Conservation (phyloP, 2,329 filamentous ascomycete genomes). For the Diaporthe amygdali region DNA sequence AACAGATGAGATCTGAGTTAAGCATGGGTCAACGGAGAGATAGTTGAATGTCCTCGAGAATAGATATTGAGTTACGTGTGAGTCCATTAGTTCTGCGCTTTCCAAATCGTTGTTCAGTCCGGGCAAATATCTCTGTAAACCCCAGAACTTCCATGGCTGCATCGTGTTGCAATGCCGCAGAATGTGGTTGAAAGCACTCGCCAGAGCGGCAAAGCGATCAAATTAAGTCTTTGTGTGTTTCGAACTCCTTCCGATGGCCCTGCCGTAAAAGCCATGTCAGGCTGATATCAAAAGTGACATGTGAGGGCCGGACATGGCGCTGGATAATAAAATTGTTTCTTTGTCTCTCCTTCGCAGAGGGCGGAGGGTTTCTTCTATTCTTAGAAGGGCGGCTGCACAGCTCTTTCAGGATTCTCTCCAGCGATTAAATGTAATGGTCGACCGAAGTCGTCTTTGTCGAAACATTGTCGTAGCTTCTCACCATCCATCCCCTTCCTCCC, state of each 20-base stretch:
- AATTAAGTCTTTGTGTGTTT: not conserved
- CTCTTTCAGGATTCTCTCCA: not conserved
- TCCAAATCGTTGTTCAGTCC: too few species aligned
- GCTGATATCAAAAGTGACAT: not conserved
- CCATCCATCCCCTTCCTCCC: not conserved
- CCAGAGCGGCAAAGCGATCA: too few species aligned
- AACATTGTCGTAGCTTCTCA: not conserved
- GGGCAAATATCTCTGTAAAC: too few species aligned
- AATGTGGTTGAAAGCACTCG: not conserved
- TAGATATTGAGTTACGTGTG: too few species aligned
- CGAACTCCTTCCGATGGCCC: too few species aligned
- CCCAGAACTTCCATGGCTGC: too few species aligned
- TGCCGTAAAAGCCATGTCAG: not conserved
- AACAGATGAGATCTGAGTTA: not conserved
- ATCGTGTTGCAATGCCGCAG: too few species aligned
- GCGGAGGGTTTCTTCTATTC: not conserved
- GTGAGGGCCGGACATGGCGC: not conserved
- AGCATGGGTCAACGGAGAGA: not conserved
- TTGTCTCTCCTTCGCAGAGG: not conserved
- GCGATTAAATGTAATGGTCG: not conserved
- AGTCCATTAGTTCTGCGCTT: too few species aligned
- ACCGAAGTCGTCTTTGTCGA: not conserved
- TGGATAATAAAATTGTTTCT: slow-evolving; percentile 3
- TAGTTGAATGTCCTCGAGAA: not conserved
- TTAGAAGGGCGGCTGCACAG: not conserved